Evolutionary conservation across 2,329 filamentous ascomycete genomes (phyloP), one percentile per base, ranked within the genome.

Genomic region (Penicillium sclerotigenum): DNA sequence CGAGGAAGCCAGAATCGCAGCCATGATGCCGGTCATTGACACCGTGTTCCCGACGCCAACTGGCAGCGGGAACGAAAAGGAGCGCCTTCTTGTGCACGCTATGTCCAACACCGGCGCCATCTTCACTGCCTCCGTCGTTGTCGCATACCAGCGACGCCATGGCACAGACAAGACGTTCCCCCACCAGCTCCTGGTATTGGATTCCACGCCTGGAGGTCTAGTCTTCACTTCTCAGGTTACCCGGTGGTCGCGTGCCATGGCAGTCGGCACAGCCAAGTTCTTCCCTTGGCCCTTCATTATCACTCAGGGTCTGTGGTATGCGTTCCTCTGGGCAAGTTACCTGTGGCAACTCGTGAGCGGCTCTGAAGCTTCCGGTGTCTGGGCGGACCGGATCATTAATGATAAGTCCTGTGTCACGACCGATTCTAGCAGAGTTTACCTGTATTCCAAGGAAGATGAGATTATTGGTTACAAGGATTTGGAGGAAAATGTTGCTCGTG

Each of bases 61-160:
- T 1, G 64, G 64, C 38, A 47, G 48, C 37, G 59, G 59, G 11
- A 36, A 22, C 16, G 57, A 49, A 13, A 48, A 57, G 24, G 63
- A 65, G 34, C 70, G 75, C 2, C 70, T 85, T 13, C 69, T 84
- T 18, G 65, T 81, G 1, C 82, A 85, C 53, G 71, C 73, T 60
- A 83, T 85, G 77, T 85, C 82, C 58, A 85, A 84, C 66, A 83
- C 82, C 0, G 83, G 83, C 14, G 80, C 77, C 16, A 81, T 82
- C 54, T 81, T 80, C 71, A 75, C 77, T 47, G 80, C 79, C 0
- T 76, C 81, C 1, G 77, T 79, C 0, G 64, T 83, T 13, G 74
- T 81, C 58, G 79, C 76, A 0, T 83, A 79, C 65, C 64, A 66
- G 48, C 46, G 54, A n/a, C 68, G 68, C 4, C 64, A 77, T 18